A percentile compares a stretch with the other conserved stretches of the same genome.
Evolutionary conservation across 257 asterid genomes (phyloP).

Genomic region (Agastache rugosa): DNA sequence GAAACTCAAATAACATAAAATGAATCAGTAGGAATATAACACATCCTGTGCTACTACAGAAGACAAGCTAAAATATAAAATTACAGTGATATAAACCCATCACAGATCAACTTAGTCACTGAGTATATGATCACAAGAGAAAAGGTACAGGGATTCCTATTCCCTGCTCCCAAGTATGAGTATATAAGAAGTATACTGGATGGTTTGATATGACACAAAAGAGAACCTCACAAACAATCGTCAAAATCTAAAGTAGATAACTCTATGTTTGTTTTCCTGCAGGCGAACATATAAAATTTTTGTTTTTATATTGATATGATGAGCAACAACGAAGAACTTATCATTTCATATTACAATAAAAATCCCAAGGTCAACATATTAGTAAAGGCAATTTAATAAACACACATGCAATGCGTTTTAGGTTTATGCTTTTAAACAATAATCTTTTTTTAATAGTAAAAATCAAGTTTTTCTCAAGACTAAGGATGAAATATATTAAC

Average conservation of each 20-base stretch:
- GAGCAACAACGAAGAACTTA: background rate
- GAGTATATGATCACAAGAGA: conserved; percentile 23
- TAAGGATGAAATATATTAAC: background rate
- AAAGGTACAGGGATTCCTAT: conserved; percentile 11
- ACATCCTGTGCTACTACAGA: conserved; percentile 5
- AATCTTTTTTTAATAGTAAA: background rate
- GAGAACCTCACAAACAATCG: background rate
- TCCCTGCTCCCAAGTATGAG: conserved; percentile 17
- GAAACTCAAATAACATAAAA: conserved; percentile 14
- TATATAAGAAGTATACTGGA: background rate
- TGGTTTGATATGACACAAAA: background rate
- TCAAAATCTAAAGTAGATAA: conserved; percentile 22
- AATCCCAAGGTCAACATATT: conserved; percentile 14
- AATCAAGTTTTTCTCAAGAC: background rate
- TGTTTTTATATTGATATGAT: conserved; percentile 6
- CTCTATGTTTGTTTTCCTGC: conserved; percentile 4
- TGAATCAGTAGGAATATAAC: conserved; percentile 16
- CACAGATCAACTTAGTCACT: conserved; percentile 5
- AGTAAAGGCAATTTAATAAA: conserved; percentile 10
- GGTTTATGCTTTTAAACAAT: background rate
- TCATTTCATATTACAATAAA: conserved; percentile 20
- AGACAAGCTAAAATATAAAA: conserved; percentile 22
- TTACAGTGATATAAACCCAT: background rate
- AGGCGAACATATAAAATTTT: background rate
- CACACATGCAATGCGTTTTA: background rate